Base-by-base conservation (phyloP, 2,329 filamentous ascomycete species). In the Bipolaris victoriae region DNA sequence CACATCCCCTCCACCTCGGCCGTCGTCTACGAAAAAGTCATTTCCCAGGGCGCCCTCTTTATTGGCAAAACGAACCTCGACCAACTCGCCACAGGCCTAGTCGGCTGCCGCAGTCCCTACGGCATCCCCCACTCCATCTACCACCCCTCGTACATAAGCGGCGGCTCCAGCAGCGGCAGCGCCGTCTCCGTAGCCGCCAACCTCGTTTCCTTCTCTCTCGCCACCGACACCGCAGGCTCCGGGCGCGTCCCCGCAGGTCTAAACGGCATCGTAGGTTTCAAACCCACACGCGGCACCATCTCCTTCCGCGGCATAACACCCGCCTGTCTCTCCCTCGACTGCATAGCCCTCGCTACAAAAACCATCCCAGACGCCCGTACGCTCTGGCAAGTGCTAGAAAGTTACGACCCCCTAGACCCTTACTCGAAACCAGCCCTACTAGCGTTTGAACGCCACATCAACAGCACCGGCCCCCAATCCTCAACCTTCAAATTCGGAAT, bases 31-130 rank as follows among this genome's bases (percentile, higher is more conserved):
- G 69, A 75, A 1, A 83, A 80, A 4, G 69, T 87, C 10, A 78
- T 80, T 13, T 64, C 72, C 2, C 81, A 82, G 5, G 85, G 85
- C 2, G 85, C 82, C 1, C 76, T 88, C 5, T 83, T 87, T 46
- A 76, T 88, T 3, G 85, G 84, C 33, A 88, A 88, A 67, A 79
- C 82, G 0, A 88, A 87, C 60, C 78, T 88, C 52, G 86, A 88
- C 66, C 85, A 88, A 69, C 78, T 88, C 3, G 86, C 85, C 2
- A 88, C 85, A 0, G 86, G 86, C 0, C 77, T 88, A 2, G 83
- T 81, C 11, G 86, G 85, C 15, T 84, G 82, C 45, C 80, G 85
- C 24, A 86, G 83, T 1, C 83, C 85, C 0, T 86, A 83, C 59
- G 86, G 85, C 2, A 81, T 79, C 18, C 82, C 84, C 1, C 78